phyloP scores from a whole-genome alignment of 768 basidiomycete genomes.

The Lactarius sp. region DNA sequence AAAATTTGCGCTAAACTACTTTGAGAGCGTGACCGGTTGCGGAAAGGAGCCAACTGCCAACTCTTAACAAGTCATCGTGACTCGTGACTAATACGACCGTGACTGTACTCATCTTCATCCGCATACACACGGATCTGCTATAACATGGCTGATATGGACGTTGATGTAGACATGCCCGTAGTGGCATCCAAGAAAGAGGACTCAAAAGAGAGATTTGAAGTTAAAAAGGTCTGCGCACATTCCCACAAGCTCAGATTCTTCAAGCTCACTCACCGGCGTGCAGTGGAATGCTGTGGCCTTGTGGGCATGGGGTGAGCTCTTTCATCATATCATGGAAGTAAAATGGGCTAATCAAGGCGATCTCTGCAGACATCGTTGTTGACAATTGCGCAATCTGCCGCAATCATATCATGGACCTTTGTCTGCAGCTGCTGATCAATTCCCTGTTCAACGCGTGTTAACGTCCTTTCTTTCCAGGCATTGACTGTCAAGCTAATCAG shows the following conservation, averaged over 20 bases:
- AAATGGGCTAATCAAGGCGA: neutral
- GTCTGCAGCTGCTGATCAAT: conserved; percentile 43
- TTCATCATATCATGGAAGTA: neutral
- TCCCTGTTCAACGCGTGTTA: neutral
- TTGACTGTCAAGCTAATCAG: conserved; percentile 99
- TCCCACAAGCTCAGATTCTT: neutral
- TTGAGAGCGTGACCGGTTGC: too few species aligned
- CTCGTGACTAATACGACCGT: neutral
- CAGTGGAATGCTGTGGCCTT: conserved; percentile 99
- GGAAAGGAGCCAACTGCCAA: too few species aligned
- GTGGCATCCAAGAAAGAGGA: conserved; percentile 43
- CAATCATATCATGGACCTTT: conserved; percentile 99
- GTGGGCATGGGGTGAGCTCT: conserved; percentile 90
- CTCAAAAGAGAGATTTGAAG: conserved; percentile 88
- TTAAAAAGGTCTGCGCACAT: conserved; percentile 78
- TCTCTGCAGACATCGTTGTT: conserved; percentile 81
- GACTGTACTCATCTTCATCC: neutral
- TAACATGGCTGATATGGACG: conserved; percentile 63
- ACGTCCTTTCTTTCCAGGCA: conserved; percentile 53
- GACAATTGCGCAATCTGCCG: conserved; percentile 99
- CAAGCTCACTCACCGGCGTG: neutral
- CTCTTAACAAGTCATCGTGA: neutral
- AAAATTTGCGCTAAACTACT: too few species aligned
- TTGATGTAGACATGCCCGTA: conserved; percentile 68
- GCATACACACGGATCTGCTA: neutral